These are phyloP conservation scores for Fusarium sp. DNA, from an alignment of 2,329 filamentous ascomycete genomes.

Conservation along the genomic window DNA sequence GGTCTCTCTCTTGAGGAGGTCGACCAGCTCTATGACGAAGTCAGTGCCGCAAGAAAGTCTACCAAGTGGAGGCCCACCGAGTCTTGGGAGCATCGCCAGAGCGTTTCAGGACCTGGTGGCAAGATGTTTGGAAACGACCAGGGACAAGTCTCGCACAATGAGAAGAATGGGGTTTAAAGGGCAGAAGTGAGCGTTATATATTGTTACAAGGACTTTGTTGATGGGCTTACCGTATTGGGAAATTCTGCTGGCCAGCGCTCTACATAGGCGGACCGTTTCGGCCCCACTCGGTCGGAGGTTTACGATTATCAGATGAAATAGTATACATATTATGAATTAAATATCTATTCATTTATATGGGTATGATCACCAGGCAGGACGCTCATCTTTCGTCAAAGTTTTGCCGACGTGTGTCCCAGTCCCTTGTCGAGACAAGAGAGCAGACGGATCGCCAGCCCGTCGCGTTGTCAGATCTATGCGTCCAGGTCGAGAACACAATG, in stretches of 20 bases:
- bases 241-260: neutral
- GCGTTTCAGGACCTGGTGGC: constrained; percentile 30
- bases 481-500: too few species aligned
- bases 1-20: constrained; percentile 84
- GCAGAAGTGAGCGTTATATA: neutral
- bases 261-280: neutral
- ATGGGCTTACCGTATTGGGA: neutral
- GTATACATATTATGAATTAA: too few species aligned
- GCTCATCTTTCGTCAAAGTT: too few species aligned
- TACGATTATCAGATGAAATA: neutral
- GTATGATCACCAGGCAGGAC: too few species aligned
- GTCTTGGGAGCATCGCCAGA: constrained; percentile 46
- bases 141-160: constrained; percentile 13
- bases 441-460: too few species aligned
- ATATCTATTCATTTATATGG: too few species aligned
- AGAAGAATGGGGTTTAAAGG: constrained; percentile 23
- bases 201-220: neutral
- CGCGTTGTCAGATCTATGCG: too few species aligned
- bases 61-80: constrained; percentile 56
- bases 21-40: constrained; percentile 78
- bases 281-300: neutral
- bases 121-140: constrained; percentile 18
- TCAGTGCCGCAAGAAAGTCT: constrained; percentile 66
- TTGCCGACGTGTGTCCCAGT: too few species aligned
- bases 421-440: too few species aligned